Base-by-base conservation (phyloP, 2,329 filamentous ascomycete species). In the Epichloe festucae region DNA sequence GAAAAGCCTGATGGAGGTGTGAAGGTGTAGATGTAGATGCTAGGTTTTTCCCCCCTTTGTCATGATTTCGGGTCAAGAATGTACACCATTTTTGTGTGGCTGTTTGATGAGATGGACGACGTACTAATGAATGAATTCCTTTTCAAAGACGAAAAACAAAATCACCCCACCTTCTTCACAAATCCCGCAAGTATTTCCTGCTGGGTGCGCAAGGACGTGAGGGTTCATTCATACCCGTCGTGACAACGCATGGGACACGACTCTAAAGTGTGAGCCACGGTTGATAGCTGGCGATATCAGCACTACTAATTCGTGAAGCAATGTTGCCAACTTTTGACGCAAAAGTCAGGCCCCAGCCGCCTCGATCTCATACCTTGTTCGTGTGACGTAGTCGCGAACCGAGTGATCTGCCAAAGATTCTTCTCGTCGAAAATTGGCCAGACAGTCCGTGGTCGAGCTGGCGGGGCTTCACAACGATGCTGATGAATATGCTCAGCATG, bases 301-400 rank as follows among this genome's bases (percentile, higher is more conserved):
- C 0, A 54, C 59, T 0, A 73, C 55, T 2, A 58, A 59, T 0
- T 72, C 72, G 10, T 69, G 59, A 12, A 74, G 61, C 0, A 70
- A 59, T 1, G 61, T 58, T 0, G 72, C 70, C 19, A 72, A 67
- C 40, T 70, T 71, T 8, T 60, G 58, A 4, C 11, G 72, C 65
- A 0, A 74, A 58, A 0, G 70, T 71, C 14, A 75, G 56, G 0
- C 72, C 72, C 0, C 31, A n/a, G 34, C 19, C 12, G 46, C 21
- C 21, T 48, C 35, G 7, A 40, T 17, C 15, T 40, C 35, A 27
- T 39, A 3, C 3, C 5, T 17, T 0, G 35, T 42, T 5, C 61
- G 50, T 0, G 57, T 56, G 2, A 67, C 56, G 31, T 61, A 64
- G 19, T 66, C 58, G 0, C 67, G 58, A 2, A 65, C 11, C 11